phyloP scores from a whole-genome alignment of 2,329 filamentous ascomycete species.

The Exserohilum turcica region DNA sequence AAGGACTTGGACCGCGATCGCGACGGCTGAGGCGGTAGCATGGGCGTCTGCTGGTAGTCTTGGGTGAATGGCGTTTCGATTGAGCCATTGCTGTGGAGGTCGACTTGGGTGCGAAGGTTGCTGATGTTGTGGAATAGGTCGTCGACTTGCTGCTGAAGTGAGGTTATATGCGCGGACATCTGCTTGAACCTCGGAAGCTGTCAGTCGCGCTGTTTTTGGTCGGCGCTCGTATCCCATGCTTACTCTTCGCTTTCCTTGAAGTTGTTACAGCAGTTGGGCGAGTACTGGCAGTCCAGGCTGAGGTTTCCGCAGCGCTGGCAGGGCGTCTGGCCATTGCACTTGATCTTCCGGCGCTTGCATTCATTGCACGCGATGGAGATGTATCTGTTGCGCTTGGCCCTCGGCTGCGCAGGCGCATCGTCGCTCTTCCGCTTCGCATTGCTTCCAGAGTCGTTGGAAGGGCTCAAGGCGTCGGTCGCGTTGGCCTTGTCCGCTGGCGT shows the following conservation, averaged over 20 bases:
- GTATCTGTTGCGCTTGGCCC: conserved; percentile 66
- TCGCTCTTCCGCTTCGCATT: conserved; percentile 52
- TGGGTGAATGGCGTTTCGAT: conserved; percentile 38
- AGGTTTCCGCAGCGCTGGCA: conserved; percentile 70
- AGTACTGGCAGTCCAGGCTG: conserved; percentile 67
- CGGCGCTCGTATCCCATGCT: not conserved
- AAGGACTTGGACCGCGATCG: conserved; percentile 46
- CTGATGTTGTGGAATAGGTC: conserved; percentile 74
- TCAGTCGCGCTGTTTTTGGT: conserved; percentile 10
- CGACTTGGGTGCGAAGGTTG: conserved; percentile 62
- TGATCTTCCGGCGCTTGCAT: conserved; percentile 70
- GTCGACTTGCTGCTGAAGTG: conserved; percentile 83
- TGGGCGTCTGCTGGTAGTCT: conserved; percentile 42
- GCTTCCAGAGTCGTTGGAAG: conserved; percentile 29
- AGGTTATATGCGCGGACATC: conserved; percentile 74
- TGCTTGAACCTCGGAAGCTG: conserved; percentile 66
- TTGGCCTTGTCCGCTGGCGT: conserved; percentile 24
- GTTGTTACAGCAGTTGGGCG: conserved; percentile 73
- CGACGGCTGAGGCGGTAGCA: conserved; percentile 40
- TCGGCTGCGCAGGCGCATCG: conserved; percentile 53
- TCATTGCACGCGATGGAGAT: conserved; percentile 71
- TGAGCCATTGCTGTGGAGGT: conserved; percentile 37
- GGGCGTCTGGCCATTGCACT: conserved; percentile 69
- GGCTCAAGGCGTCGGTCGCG: conserved; percentile 44
- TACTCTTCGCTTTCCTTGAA: conserved; percentile 83